A percentile compares a stretch with the other conserved stretches of the same genome.
phyloP scores from a whole-genome alignment of 2,329 filamentous ascomycete species.

The Eurotiales sp. region DNA sequence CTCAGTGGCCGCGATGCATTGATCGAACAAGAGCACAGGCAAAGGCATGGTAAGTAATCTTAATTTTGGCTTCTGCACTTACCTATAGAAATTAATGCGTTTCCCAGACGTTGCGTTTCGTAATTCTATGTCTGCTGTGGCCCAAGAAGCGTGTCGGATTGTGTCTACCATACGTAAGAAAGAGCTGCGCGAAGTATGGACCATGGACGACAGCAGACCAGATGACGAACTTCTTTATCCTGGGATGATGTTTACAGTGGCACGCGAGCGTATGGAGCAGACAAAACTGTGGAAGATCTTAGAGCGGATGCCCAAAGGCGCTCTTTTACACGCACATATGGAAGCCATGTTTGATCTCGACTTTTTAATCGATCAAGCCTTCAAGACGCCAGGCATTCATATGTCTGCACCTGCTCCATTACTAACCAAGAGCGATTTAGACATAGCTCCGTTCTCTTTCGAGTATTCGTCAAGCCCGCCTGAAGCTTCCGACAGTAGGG shows the following conservation, averaged over 20 bases:
- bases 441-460: constrained; percentile 59
- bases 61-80: constrained; percentile 18
- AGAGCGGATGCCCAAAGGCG: constrained; percentile 80
- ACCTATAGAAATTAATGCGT: no score
- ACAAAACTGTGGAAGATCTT: constrained; percentile 85
- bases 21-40: constrained; percentile 74
- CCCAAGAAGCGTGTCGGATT: constrained; percentile 71
- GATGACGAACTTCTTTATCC: constrained; percentile 70
- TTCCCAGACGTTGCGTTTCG: constrained; percentile 32
- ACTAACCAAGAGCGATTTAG: constrained; percentile 49
- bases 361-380: constrained; percentile 68
- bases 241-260: constrained; percentile 89
- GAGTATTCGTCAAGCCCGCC: constrained; percentile 51
- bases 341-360: constrained; percentile 89
- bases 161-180: constrained; percentile 73
- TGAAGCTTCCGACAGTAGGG: constrained; percentile 40
- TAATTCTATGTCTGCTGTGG: constrained; percentile 68
- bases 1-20: constrained; percentile 70
- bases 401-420: constrained; percentile 60
- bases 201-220: constrained; percentile 48
- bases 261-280: constrained; percentile 78
- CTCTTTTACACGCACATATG: constrained; percentile 68
- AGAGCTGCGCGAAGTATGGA: constrained; percentile 76
- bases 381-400: constrained; percentile 70
- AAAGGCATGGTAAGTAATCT: constrained; percentile 66